Evolutionary conservation across 2,329 filamentous ascomycete genomes (phyloP), one percentile per base, ranked within the genome.

Genomic region (Penicillium rolfsii): DNA sequence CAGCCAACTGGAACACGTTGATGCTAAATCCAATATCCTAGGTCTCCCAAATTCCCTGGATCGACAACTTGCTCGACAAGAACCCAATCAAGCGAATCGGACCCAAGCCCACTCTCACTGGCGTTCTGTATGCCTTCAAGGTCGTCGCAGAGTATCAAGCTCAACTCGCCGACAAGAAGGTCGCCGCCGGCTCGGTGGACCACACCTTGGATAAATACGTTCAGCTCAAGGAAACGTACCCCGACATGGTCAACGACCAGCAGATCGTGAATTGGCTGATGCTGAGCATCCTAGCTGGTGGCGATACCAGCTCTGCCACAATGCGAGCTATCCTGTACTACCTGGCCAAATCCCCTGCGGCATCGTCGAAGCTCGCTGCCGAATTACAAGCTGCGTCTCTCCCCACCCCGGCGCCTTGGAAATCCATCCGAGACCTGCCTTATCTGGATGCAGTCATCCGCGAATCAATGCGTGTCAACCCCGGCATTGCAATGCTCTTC

Each of bases 361-460:
- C 63, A 9, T 62, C 58, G 12, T n/a, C 38, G 12, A 66, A 64
- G 14, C 63, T 73, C 12, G 52, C 43, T 11, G 12, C 55, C 6
- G 71, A 71, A 53, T 49, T 72, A 1, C 33, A 63, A 48, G 46
- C 52, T 1, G 64, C 65, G 4, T 40, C 52, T 24, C 49, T 73
- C 5, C 57, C 57, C 19, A 58, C 64, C 0, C 64, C 64, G 3
- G 64, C 64, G 1, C 62, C 63, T 11, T 74, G 63, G 61, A 66
- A 65, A 26, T 33, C 59, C 0, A 65, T 71, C 19, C 64, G 64
- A 7, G 56, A 59, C 8, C 55, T 72, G 0, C 69, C 71, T 0
- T 84, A 84, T 66, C 77, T 86, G 9, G 76, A 82, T 46, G 83
- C 84, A 3, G 79, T 83, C 2, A 76, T 86, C 22, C 81, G 79